Conservation (phyloP, 495 filamentous ascomycete genomes). For the Penicillium malachiteum region DNA sequence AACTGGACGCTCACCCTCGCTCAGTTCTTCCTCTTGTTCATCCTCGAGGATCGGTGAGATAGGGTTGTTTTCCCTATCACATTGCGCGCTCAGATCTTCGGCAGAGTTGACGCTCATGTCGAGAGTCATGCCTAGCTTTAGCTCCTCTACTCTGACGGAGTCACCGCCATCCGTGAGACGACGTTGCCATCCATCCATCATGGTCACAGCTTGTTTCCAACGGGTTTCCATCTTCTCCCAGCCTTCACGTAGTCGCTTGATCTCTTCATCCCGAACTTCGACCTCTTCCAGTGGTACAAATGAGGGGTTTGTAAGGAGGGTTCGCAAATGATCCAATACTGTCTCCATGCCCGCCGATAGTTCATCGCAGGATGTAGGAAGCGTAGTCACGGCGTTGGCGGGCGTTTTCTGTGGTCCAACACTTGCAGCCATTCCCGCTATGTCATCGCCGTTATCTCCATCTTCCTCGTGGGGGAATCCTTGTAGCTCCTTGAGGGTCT, state of each 20-base stretch:
- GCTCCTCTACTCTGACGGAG: conserved; percentile 78
- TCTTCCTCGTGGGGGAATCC: conserved; percentile 60
- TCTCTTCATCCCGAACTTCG: conserved; percentile 85
- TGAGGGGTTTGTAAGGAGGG: conserved; percentile 85
- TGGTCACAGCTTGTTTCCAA: conserved; percentile 82
- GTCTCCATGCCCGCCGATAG: conserved; percentile 69
- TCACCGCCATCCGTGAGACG: conserved; percentile 76
- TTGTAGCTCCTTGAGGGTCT: conserved; percentile 74
- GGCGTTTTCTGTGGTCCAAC: conserved; percentile 32
- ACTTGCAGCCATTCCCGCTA: conserved; percentile 34
- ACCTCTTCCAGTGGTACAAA: conserved; percentile 97
- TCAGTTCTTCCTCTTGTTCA: conserved; percentile 47
- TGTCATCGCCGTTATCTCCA: conserved; percentile 31
- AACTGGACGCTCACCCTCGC: conserved; percentile 19
- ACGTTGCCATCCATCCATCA: conserved; percentile 93
- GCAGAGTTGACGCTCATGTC: conserved; percentile 57
- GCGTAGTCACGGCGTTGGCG: conserved; percentile 34
- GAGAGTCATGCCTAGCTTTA: conserved; percentile 71
- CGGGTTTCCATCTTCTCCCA: conserved; percentile 89
- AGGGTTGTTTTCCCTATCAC: conserved; percentile 36
- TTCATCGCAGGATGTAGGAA: conserved; percentile 64
- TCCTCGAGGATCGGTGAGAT: conserved; percentile 55
- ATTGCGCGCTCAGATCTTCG: conserved; percentile 39
- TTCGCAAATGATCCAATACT: conserved; percentile 76
- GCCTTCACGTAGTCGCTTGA: conserved; percentile 71